Percentiles rank a stretch among this genome's conserved stretches.
These are phyloP conservation scores for Emmonsiellopsis sp. DNA, from an alignment of 2,329 filamentous ascomycete genomes.

Conservation along the genomic window DNA sequence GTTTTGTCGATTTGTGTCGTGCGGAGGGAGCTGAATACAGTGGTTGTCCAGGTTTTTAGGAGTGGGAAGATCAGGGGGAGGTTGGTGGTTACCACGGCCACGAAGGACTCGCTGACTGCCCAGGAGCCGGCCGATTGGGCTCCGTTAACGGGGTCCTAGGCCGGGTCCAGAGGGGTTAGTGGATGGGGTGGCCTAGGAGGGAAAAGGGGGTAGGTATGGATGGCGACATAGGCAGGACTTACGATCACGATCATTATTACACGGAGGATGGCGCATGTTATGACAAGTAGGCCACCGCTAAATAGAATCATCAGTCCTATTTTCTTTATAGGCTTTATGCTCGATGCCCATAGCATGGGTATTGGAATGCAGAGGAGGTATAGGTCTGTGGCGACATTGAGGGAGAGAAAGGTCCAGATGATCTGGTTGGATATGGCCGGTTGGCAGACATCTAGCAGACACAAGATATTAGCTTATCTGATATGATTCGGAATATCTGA, in stretches of 20 bases:
- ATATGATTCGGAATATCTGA: constrained; percentile 38
- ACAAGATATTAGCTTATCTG: constrained; percentile 39
- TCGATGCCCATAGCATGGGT: constrained; percentile 42
- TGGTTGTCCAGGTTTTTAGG: neutral
- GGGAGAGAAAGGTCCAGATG: constrained; percentile 46
- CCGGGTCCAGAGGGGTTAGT: constrained; percentile 21
- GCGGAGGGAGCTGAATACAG: neutral
- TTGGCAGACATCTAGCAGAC: constrained; percentile 26
- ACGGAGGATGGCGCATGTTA: constrained; percentile 45
- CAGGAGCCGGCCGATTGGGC: constrained; percentile 15
- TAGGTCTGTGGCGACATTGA: constrained; percentile 41
- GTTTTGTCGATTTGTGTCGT: neutral
- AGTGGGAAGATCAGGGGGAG: constrained; percentile 22
- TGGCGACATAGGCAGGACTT: neutral
- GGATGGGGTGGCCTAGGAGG: constrained; percentile 19
- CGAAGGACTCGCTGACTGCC: constrained; percentile 37
- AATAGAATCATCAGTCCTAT: constrained; percentile 45
- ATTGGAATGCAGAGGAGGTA: neutral
- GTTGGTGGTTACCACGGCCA: constrained; percentile 36
- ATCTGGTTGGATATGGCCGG: constrained; percentile 46
- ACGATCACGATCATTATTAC: constrained; percentile 42
- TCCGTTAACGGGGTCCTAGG: constrained; percentile 26
- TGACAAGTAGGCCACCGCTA: constrained; percentile 47
- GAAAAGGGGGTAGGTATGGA: neutral
- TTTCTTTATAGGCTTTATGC: constrained; percentile 42